phyloP scores from a whole-genome alignment of 2,329 filamentous ascomycete genomes.

The Dactylellina parvicollis region DNA sequence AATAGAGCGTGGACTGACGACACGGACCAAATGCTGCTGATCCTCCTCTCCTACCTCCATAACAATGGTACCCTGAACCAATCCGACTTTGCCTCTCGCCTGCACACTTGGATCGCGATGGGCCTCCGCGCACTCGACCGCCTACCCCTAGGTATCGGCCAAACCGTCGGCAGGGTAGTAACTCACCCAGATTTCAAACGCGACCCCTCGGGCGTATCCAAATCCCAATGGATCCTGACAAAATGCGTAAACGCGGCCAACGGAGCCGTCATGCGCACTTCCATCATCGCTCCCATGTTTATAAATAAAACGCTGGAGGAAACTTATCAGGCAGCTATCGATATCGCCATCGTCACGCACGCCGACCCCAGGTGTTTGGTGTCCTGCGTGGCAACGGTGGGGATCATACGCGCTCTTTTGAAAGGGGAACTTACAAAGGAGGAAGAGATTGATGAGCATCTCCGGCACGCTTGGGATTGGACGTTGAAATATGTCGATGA shows the following conservation, averaged over 20 bases:
- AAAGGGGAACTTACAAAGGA: conserved; percentile 63
- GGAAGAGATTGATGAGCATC: conserved; percentile 62
- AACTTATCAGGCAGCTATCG: conserved; percentile 63
- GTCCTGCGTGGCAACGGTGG: conserved; percentile 65
- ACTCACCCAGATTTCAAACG: conserved; percentile 61
- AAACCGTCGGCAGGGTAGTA: conserved; percentile 65
- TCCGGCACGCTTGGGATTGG: conserved; percentile 63
- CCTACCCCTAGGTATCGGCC: conserved; percentile 65
- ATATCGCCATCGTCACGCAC: conserved; percentile 65
- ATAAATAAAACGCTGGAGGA: conserved; percentile 62
- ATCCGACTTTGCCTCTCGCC: conserved; percentile 63
- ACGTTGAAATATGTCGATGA: conserved; percentile 60
- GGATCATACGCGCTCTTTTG: conserved; percentile 64
- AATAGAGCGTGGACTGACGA: conserved; percentile 67
- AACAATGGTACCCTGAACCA: conserved; percentile 62
- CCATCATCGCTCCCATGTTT: conserved; percentile 66
- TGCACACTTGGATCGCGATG: conserved; percentile 65
- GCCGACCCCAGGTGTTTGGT: conserved; percentile 67
- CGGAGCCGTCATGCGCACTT: conserved; percentile 67
- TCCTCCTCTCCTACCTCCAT: conserved; percentile 65
- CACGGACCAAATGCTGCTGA: conserved; percentile 67
- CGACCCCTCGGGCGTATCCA: conserved; percentile 62
- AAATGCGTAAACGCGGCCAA: conserved; percentile 64
- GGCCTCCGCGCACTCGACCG: conserved; percentile 65
- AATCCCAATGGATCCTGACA: conserved; percentile 62